phyloP scores from a whole-genome alignment of 2,329 filamentous ascomycete species.

The Aspergillus pseudoglaucus region DNA sequence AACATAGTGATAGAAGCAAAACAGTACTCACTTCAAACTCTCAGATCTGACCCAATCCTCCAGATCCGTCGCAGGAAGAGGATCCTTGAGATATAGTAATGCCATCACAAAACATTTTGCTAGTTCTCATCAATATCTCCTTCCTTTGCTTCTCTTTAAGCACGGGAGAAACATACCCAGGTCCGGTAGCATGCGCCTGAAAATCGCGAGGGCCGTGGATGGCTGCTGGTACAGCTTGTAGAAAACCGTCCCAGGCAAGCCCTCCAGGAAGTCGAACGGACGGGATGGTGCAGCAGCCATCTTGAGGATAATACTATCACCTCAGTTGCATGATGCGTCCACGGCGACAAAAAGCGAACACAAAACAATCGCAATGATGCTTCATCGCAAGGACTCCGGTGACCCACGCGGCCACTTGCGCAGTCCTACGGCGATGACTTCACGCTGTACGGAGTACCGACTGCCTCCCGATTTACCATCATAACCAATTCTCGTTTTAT shows the following conservation, averaged over 20 bases:
- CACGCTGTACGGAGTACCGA: slow-evolving; percentile 4
- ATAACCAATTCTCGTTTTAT: not conserved
- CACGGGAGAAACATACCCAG: slow-evolving; percentile 53
- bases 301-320: slow-evolving; percentile 26
- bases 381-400: slow-evolving; percentile 16
- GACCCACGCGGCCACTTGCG: slow-evolving; percentile 22
- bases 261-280: slow-evolving; percentile 85
- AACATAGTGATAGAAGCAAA: not conserved
- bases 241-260: slow-evolving; percentile 82
- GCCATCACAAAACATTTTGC: slow-evolving; percentile 96
- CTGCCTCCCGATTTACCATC: not conserved
- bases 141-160: not conserved
- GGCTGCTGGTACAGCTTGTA: slow-evolving; percentile 91
- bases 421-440: slow-evolving; percentile 22
- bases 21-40: slow-evolving; percentile 45
- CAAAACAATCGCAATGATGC: not conserved
- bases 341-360: slow-evolving; percentile 1
- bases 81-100: slow-evolving; percentile 80
- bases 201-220: slow-evolving; percentile 89
- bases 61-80: slow-evolving; percentile 71
- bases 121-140: slow-evolving; percentile 24
- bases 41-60: slow-evolving; percentile 77
- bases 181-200: slow-evolving; percentile 92
- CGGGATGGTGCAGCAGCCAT: slow-evolving; percentile 54
- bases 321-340: slow-evolving; percentile 20